Evolutionary conservation across 495 filamentous ascomycete species (phyloP), one percentile per base, ranked within the genome.

Genomic region (Annulohypoxylon bovei): DNA sequence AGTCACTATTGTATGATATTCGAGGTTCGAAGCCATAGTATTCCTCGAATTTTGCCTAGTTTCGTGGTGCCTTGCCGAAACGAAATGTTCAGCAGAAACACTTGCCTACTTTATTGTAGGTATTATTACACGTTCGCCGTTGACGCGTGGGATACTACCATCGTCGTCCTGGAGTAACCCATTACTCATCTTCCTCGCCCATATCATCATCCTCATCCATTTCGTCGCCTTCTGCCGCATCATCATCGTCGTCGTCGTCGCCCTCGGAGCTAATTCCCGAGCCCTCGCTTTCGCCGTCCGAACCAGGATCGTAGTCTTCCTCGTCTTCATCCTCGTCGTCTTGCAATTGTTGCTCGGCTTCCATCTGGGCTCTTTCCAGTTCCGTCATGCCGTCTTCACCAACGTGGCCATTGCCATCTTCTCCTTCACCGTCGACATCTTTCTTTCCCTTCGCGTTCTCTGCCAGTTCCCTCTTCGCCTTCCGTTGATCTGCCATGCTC

Each of bases 251-350:
- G 28, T 84, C 85, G 1, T 84, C 85, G 2, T 85, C 84, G 0
- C 82, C 84, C 0, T 86, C 87, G 53, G 77, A 81, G 28, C 82
- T 87, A 2, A 79, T 82, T 28, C 88, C 92, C 32, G 84, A 87
- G 4, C 90, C 91, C 22, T 92, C 92, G 65, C 88, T 93, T 6
- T 92, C 89, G 3, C 82, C 89, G 0, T 91, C 92, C 67, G 88
- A 91, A 1, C 91, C 93, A 3, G 92, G 93, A 73, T 94, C 89
- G 78, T 94, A 95, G 68, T 97, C 94, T 77, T 97, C 94, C 70
- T 95, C 94, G 23, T 93, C 88, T 72, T 96, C 93, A 62, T 97
- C 93, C 67, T 93, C 91, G 2, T 88, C 86, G 47, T 90, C 87
- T 75, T 92, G 88, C 56, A 84, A 47, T 57, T 73, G 74, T 60